These are phyloP conservation scores for Aschersonia sp. DNA, from an alignment of 2,329 filamentous ascomycete genomes.

Conservation along the genomic window DNA sequence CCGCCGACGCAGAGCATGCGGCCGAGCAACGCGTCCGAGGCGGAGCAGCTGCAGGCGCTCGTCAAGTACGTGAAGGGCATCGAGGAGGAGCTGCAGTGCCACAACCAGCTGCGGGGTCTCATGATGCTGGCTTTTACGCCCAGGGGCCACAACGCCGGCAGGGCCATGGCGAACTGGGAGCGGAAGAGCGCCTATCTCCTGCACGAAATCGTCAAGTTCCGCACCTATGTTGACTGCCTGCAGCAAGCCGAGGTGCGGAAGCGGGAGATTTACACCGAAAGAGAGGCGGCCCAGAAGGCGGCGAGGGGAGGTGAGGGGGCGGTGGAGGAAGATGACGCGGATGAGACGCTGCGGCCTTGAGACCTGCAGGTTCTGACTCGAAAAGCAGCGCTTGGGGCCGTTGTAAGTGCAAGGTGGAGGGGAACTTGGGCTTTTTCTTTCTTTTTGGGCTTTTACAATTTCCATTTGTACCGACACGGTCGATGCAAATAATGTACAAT, in stretches of 20 bases:
- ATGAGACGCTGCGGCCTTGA: conserved; percentile 19
- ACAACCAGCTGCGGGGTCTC: conserved; percentile 75
- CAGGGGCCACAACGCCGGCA: conserved; percentile 62
- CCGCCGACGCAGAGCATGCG: conserved; percentile 86
- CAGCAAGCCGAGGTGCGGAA: conserved; percentile 55
- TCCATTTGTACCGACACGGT: no score
- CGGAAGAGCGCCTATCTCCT: conserved; percentile 85
- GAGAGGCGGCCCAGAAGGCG: conserved; percentile 35
- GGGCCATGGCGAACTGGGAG: conserved; percentile 95
- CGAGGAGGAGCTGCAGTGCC: conserved; percentile 69
- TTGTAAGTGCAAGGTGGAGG: no score
- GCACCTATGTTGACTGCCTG: conserved; percentile 83
- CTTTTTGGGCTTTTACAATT: no score
- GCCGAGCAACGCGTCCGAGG: conserved; percentile 61
- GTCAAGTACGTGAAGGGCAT: conserved; percentile 70
- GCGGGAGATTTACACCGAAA: conserved; percentile 53
- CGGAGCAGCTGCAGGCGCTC: conserved; percentile 66
- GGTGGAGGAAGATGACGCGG: conserved; percentile 18
- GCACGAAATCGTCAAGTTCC: conserved; percentile 90
- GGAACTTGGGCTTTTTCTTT: no score
- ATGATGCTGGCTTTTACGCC: conserved; percentile 86
- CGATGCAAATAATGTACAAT: no score
- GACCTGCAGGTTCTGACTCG: background rate
- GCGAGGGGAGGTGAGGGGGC: conserved; percentile 27
- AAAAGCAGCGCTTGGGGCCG: no score